phyloP scores from a whole-genome alignment of 352 stramenopile species.

The Pythium brachiatum region DNA sequence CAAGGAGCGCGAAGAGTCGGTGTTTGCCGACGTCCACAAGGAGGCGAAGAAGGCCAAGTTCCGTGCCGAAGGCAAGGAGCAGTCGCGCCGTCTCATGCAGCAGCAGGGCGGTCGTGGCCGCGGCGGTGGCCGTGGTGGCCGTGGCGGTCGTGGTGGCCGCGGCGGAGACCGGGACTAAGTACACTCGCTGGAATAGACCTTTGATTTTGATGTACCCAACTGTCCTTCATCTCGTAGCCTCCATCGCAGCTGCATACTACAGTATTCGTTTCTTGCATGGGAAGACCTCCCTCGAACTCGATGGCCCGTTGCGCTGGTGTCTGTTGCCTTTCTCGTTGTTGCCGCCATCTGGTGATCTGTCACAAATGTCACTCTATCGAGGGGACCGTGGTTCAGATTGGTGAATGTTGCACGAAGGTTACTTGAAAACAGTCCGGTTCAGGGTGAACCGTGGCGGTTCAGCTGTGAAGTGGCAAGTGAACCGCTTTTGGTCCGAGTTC shows the following conservation, averaged over 20 bases:
- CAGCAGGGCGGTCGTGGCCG: slow-evolving; percentile 34
- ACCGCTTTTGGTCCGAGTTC: slow-evolving; percentile 11
- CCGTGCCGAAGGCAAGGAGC: slow-evolving; percentile 77
- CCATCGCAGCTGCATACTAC: no score
- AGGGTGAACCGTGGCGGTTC: slow-evolving; percentile 23
- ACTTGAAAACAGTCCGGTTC: slow-evolving; percentile 25
- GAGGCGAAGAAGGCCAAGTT: slow-evolving; percentile 88
- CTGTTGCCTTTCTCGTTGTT: not conserved
- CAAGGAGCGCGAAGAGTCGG: slow-evolving; percentile 89
- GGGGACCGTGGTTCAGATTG: not conserved
- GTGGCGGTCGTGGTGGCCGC: slow-evolving; percentile 11
- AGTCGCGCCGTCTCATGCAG: slow-evolving; percentile 40
- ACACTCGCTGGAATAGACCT: not conserved
- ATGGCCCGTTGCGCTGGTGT: no score
- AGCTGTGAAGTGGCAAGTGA: slow-evolving; percentile 34
- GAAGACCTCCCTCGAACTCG: no score
- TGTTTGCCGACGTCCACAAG: slow-evolving; percentile 80
- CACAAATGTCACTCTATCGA: slow-evolving; percentile 13
- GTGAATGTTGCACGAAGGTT: slow-evolving; percentile 34
- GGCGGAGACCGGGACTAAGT: slow-evolving; percentile 14
- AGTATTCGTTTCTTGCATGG: no score
- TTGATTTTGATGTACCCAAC: not conserved
- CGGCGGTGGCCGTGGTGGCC: slow-evolving; percentile 12
- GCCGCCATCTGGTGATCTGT: not conserved
- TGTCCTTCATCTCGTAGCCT: not conserved